A percentile compares a stretch with the other conserved stretches of the same genome.
These are phyloP conservation scores for Cantharellus anzutake DNA, from an alignment of 768 basidiomycete genomes.

Conservation along the genomic window DNA sequence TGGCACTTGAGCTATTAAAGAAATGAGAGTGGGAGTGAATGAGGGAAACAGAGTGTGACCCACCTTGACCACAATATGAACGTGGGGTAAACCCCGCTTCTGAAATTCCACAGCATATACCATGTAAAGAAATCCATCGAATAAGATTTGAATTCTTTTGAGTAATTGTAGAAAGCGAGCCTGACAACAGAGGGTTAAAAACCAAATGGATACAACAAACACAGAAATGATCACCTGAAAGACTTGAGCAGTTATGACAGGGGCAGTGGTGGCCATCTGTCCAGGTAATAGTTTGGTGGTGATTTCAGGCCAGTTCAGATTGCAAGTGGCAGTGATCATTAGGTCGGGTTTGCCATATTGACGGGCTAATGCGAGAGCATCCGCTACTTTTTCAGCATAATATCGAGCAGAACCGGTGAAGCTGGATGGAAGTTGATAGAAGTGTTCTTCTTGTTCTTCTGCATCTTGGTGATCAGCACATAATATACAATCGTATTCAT, in stretches of 20 bases:
- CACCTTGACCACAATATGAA: constrained; percentile 18
- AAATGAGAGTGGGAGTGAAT: constrained; percentile 9
- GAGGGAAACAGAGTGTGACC: background rate
- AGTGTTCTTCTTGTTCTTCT: too few species aligned
- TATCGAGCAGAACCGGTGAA: constrained; percentile 23
- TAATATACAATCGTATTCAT: constrained; percentile 4
- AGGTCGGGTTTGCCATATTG: constrained; percentile 23
- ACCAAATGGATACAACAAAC: constrained; percentile 17
- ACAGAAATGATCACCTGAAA: constrained; percentile 18
- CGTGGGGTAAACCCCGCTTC: constrained; percentile 24
- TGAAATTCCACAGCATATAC: constrained; percentile 25
- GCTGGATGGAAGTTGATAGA: constrained; percentile 27
- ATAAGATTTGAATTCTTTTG: constrained; percentile 1
- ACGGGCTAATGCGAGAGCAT: constrained; percentile 27
- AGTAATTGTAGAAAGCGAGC: background rate
- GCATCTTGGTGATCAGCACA: too few species aligned
- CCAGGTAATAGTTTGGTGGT: constrained; percentile 19
- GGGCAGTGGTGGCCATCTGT: constrained; percentile 19
- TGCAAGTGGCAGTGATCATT: constrained; percentile 35
- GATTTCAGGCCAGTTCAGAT: constrained; percentile 33
- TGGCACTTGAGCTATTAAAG: constrained; percentile 13
- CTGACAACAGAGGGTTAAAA: too few species aligned
- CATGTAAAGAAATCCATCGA: constrained; percentile 11
- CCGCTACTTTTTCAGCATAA: constrained; percentile 21
- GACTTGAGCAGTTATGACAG: constrained; percentile 19